Conservation (phyloP, 805 yeast genomes). For the Suhomyces sp. region DNA sequence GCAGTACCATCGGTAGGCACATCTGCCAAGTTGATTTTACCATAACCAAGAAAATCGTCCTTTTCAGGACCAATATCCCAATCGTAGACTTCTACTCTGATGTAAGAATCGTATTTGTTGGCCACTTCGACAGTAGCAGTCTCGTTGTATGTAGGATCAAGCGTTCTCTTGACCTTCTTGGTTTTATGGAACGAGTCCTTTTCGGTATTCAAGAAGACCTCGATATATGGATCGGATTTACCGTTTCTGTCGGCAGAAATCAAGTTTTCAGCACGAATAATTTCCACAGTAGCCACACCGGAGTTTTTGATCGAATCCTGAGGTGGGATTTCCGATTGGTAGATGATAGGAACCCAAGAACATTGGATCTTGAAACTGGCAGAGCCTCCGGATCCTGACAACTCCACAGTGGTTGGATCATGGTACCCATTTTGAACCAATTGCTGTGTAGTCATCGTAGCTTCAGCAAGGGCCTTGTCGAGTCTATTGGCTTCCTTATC, state of each 20-base stretch:
- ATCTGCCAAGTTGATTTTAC: conserved; percentile 52
- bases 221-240: conserved; percentile 86
- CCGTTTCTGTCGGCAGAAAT: conserved; percentile 90
- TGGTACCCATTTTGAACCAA: conserved; percentile 64
- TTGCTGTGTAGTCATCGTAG: conserved; percentile 62
- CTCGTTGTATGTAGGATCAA: conserved; percentile 91
- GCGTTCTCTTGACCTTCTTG: conserved; percentile 77
- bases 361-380: conserved; percentile 56
- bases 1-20: conserved; percentile 46
- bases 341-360: conserved; percentile 75
- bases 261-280: conserved; percentile 63
- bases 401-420: conserved; percentile 53
- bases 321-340: conserved; percentile 58
- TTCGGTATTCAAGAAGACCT: conserved; percentile 63
- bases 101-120: conserved; percentile 58
- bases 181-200: conserved; percentile 64
- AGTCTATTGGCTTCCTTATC: conserved; percentile 52
- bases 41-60: conserved; percentile 79
- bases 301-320: conserved; percentile 71
- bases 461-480: conserved; percentile 58
- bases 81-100: conserved; percentile 64
- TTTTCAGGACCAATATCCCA: conserved; percentile 92
- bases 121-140: conserved; percentile 50
- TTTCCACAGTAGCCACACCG: conserved; percentile 64
- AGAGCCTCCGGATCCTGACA: conserved; percentile 48